phyloP scores from a whole-genome alignment of 2,329 filamentous ascomycete genomes.

The Phialophora macrospora region DNA sequence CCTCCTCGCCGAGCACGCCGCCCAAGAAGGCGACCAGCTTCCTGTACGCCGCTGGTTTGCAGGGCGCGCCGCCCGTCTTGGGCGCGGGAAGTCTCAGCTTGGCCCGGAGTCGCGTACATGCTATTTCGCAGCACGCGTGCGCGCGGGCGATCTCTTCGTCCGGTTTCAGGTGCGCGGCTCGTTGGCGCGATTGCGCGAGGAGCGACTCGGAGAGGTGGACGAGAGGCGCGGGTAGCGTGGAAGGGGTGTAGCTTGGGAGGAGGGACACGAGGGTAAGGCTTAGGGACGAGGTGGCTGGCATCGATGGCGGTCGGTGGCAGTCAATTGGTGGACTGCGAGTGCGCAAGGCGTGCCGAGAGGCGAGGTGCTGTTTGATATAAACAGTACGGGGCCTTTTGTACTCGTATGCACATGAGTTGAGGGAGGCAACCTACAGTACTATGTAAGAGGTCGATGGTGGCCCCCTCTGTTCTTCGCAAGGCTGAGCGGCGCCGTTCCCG shows the following conservation, averaged over 20 bases:
- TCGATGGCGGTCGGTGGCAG: neutral
- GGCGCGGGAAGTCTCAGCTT: slow-evolving; percentile 76
- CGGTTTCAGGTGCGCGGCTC: slow-evolving; percentile 75
- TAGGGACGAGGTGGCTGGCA: slow-evolving; percentile 58
- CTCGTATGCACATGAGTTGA: no score
- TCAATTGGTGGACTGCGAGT: neutral
- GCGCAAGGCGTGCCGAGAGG: no score
- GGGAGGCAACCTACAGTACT: no score
- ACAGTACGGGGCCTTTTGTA: neutral
- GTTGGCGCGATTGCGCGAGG: slow-evolving; percentile 78
- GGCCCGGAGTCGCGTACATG: slow-evolving; percentile 82
- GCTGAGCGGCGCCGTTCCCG: neutral
- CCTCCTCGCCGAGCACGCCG: slow-evolving; percentile 63
- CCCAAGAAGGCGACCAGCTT: slow-evolving; percentile 82
- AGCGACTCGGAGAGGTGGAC: slow-evolving; percentile 73
- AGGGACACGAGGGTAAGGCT: slow-evolving; percentile 75
- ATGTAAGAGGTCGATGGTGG: no score
- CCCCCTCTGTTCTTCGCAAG: neutral
- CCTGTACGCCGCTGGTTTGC: slow-evolving; percentile 79
- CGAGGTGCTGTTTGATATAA: neutral
- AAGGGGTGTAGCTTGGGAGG: slow-evolving; percentile 65
- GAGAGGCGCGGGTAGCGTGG: slow-evolving; percentile 56
- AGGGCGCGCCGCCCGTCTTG: slow-evolving; percentile 70
- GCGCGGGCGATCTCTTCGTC: slow-evolving; percentile 86
- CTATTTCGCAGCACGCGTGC: slow-evolving; percentile 85